These are phyloP conservation scores for Boletus barrowsii DNA, from an alignment of 768 basidiomycete species.

Conservation along the genomic window DNA sequence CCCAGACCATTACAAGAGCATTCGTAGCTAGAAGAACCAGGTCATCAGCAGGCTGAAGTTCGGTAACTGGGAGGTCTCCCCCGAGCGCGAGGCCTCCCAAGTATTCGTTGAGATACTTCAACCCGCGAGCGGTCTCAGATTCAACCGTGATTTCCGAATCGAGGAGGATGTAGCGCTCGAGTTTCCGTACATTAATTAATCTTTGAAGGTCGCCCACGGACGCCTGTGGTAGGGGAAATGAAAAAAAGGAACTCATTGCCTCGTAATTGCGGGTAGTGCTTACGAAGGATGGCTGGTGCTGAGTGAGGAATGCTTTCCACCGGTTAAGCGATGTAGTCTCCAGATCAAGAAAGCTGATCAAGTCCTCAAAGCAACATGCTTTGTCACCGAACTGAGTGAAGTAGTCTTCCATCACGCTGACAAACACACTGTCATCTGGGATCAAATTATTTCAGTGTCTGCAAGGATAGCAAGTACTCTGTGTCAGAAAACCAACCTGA, in stretches of 20 bases:
- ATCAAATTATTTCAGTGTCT: slow-evolving; percentile 1
- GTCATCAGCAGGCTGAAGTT: slow-evolving; percentile 87
- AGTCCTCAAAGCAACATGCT: slow-evolving; percentile 83
- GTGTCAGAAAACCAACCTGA: slow-evolving; percentile 34
- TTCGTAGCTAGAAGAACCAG: slow-evolving; percentile 73
- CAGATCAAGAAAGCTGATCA: slow-evolving; percentile 61
- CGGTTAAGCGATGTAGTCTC: slow-evolving; percentile 43
- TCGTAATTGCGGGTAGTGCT: slow-evolving; percentile 21
- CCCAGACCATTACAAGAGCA: slow-evolving; percentile 64
- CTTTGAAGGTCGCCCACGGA: slow-evolving; percentile 56
- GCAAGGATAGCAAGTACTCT: not conserved
- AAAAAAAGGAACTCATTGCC: slow-evolving; percentile 16
- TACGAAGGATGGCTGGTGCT: slow-evolving; percentile 49
- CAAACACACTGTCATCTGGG: slow-evolving; percentile 45
- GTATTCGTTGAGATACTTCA: slow-evolving; percentile 58
- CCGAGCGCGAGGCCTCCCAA: slow-evolving; percentile 67
- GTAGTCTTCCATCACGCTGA: slow-evolving; percentile 60
- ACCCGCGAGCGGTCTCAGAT: slow-evolving; percentile 51
- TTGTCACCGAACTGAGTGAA: slow-evolving; percentile 74
- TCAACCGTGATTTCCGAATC: slow-evolving; percentile 51
- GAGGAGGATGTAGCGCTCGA: slow-evolving; percentile 60
- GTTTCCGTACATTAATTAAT: slow-evolving; percentile 71
- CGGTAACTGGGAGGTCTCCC: slow-evolving; percentile 60
- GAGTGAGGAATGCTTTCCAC: slow-evolving; percentile 55
- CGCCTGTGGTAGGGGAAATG: slow-evolving; percentile 35